Conservation (phyloP, 2,329 filamentous ascomycete species). For the Elsinoe batatas region DNA sequence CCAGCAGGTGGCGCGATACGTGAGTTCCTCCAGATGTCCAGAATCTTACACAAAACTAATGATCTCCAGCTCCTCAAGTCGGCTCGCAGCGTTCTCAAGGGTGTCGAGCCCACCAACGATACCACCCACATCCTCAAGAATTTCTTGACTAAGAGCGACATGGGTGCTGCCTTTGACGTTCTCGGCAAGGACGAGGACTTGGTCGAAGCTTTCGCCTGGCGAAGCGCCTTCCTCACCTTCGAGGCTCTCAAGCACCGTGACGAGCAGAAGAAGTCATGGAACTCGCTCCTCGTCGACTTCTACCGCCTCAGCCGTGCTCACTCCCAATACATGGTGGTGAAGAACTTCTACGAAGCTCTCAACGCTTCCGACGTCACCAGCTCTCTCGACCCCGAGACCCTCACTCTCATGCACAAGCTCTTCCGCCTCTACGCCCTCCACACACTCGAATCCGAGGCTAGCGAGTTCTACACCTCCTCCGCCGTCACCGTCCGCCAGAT, state of each 20-base stretch:
- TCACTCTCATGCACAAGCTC: conserved; percentile 52
- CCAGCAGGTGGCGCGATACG: conserved; percentile 66
- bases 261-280: conserved; percentile 66
- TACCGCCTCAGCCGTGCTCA: conserved; percentile 66
- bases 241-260: conserved; percentile 66
- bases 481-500: conserved; percentile 66
- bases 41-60: conserved; percentile 7
- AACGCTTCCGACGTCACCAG: conserved; percentile 42
- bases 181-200: conserved; percentile 61
- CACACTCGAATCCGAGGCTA: conserved; percentile 58
- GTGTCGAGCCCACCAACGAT: conserved; percentile 56
- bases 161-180: conserved; percentile 64
- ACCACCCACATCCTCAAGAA: conserved; percentile 55
- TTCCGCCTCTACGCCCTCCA: conserved; percentile 57
- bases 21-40: conserved; percentile 27
- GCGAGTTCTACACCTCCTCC: conserved; percentile 61
- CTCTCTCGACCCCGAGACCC: conserved; percentile 49
- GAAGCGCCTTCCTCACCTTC: conserved; percentile 63
- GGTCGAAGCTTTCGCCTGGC: conserved; percentile 66
- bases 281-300: conserved; percentile 67
- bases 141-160: conserved; percentile 56
- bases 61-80: conserved; percentile 55
- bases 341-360: conserved; percentile 66
- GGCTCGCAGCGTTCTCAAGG: conserved; percentile 57
- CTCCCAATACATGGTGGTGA: conserved; percentile 67